phyloP scores from a whole-genome alignment of 441 rosid genomes.

The Omphalea diandra region DNA sequence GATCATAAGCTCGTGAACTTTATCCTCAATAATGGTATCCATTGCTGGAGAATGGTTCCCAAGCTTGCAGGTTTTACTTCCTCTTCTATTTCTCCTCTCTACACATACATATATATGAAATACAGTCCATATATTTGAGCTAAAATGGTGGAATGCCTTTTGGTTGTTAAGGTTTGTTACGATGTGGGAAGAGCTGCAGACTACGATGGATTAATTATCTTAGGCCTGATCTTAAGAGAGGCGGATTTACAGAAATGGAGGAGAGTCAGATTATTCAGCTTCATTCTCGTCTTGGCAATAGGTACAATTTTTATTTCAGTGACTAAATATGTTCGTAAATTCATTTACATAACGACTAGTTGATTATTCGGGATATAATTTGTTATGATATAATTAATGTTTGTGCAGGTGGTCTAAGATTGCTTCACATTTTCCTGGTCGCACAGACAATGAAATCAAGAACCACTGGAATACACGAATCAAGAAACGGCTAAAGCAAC shows the following conservation, averaged over 20 bases:
- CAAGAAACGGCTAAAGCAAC: constrained; percentile 70
- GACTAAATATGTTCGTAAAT: too few relatives aligned
- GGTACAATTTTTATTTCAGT: too few relatives aligned
- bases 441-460: constrained; percentile 91
- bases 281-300: constrained; percentile 74
- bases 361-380: too few relatives aligned
- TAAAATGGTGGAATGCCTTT: constrained; percentile 9
- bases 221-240: constrained; percentile 89
- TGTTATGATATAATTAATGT: too few relatives aligned
- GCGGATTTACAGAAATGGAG: constrained; percentile 68
- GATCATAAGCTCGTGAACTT: constrained; percentile 82
- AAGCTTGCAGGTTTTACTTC: constrained; percentile 84
- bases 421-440: constrained; percentile 86
- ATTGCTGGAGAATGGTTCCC: constrained; percentile 89
- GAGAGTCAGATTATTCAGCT: constrained; percentile 77
- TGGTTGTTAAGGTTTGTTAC: constrained; percentile 53
- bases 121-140: too few relatives aligned
- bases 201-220: constrained; percentile 91
- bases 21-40: constrained; percentile 83
- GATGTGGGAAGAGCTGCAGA: constrained; percentile 94
- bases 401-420: constrained; percentile 83
- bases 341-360: too few relatives aligned
- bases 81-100: not conserved
- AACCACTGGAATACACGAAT: constrained; percentile 93
- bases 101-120: too few relatives aligned